Percentiles rank a stretch among this genome's conserved stretches.
Evolutionary conservation across 2,329 filamentous ascomycete genomes (phyloP).

Genomic region (Stachybotrys elegans): DNA sequence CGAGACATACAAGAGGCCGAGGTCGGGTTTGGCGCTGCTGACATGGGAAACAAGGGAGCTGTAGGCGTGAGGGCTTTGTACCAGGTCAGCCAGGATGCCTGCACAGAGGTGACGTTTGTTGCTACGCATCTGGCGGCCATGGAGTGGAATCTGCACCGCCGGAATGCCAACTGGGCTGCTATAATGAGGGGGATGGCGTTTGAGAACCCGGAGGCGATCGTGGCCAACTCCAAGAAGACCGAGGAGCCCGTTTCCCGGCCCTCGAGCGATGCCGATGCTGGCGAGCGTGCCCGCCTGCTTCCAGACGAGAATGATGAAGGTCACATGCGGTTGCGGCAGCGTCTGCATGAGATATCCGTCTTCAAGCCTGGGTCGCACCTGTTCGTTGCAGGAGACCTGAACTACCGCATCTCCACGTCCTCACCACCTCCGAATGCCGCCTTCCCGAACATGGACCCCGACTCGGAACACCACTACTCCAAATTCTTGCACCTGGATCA

Average conservation of each 20-base stretch:
- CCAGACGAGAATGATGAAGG: conserved; percentile 28
- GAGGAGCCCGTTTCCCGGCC: conserved; percentile 9
- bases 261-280: conserved; percentile 15
- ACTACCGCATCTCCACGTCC: conserved; percentile 78
- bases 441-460: conserved; percentile 56
- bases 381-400: conserved; percentile 87
- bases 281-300: conserved; percentile 25
- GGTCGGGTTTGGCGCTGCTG: conserved; percentile 76
- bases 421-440: conserved; percentile 55
- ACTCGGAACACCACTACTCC: conserved; percentile 57
- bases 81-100: conserved; percentile 22
- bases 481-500: conserved; percentile 73
- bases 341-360: conserved; percentile 56
- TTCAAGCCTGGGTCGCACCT: conserved; percentile 73
- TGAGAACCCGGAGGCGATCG: conserved; percentile 42
- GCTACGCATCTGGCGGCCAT: conserved; percentile 84
- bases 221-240: conserved; percentile 14
- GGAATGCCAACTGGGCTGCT: conserved; percentile 84
- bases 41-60: conserved; percentile 95
- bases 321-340: conserved; percentile 32
- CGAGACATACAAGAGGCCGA: conserved; percentile 68
- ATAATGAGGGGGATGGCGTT: conserved; percentile 82
- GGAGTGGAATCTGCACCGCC: conserved; percentile 68
- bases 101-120: conserved; percentile 74
- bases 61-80: conserved; percentile 72